Conservation (phyloP, 2,329 filamentous ascomycete genomes). For the Scopulariopsis brevicaulis region DNA sequence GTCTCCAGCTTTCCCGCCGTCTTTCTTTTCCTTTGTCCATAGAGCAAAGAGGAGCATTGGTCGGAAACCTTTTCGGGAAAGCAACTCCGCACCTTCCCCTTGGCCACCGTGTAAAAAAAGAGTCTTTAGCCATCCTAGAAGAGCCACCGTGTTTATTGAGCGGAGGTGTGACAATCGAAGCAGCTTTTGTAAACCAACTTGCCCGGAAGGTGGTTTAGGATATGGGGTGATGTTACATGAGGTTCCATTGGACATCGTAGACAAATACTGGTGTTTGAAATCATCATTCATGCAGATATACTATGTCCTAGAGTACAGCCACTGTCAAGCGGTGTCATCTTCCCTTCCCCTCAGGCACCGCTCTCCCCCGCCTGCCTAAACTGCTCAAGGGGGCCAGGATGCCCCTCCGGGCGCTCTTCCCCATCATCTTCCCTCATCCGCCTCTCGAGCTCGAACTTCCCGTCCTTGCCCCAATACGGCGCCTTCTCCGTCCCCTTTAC, state of each 20-base stretch:
- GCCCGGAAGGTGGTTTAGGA: background rate
- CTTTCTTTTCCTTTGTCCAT: slow-evolving; percentile 24
- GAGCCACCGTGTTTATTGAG: slow-evolving; percentile 1
- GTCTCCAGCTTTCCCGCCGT: slow-evolving; percentile 1
- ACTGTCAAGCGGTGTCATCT: background rate
- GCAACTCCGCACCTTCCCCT: background rate
- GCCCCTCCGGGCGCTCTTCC: slow-evolving; percentile 6
- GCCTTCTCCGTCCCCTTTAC: slow-evolving; percentile 50
- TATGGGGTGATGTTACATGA: background rate
- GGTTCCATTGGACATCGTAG: background rate
- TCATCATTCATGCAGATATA: slow-evolving; percentile 1
- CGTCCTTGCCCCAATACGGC: slow-evolving; percentile 57
- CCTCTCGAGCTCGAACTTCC: slow-evolving; percentile 57
- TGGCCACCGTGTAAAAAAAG: slow-evolving; percentile 5
- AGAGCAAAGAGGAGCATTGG: slow-evolving; percentile 13
- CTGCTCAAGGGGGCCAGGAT: slow-evolving; percentile 22
- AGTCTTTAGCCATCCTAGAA: background rate
- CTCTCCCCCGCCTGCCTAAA: slow-evolving; percentile 35
- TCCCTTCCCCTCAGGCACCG: slow-evolving; percentile 22
- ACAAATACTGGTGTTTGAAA: background rate
- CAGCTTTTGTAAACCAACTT: background rate
- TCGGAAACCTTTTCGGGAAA: background rate
- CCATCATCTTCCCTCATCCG: slow-evolving; percentile 52
- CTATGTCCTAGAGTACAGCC: background rate
- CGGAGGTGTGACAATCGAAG: background rate